Conservation (phyloP, 495 filamentous ascomycete genomes). For the Xeromyces bisporus region DNA sequence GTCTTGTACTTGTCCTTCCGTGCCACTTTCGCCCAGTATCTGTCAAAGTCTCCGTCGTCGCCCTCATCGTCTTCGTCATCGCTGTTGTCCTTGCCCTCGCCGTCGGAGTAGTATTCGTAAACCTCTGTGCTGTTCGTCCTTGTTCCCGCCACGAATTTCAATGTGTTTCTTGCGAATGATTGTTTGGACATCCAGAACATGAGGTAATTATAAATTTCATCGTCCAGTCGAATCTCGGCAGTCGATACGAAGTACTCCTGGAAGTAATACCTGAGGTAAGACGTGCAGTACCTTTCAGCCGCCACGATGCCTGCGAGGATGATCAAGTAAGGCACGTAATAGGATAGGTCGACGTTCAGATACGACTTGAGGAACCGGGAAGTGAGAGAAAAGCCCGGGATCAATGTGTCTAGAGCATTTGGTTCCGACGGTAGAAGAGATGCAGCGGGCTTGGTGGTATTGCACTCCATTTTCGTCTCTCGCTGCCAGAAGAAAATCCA, state of each 20-base stretch:
- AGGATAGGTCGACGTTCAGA: conserved; percentile 50
- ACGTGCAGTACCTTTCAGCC: conserved; percentile 31
- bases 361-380: conserved; percentile 40
- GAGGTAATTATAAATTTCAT: conserved; percentile 51
- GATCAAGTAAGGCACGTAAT: conserved; percentile 49
- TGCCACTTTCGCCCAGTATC: conserved; percentile 32
- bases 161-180: conserved; percentile 35
- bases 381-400: conserved; percentile 55
- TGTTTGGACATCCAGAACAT: conserved; percentile 55
- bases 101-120: conserved; percentile 26
- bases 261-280: conserved; percentile 20
- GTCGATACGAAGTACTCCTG: conserved; percentile 27
- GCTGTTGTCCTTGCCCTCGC: conserved; percentile 16
- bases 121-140: conserved; percentile 33
- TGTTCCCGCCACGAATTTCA: conserved; percentile 45
- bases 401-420: conserved; percentile 51
- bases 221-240: conserved; percentile 47
- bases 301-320: conserved; percentile 32
- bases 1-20: conserved; percentile 37
- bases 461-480: not conserved
- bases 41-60: conserved; percentile 15
- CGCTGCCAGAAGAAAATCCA: too few relatives aligned
- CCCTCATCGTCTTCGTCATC: conserved; percentile 29
- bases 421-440: conserved; percentile 12
- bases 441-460: not conserved